Evolutionary conservation across 2,329 filamentous ascomycete species (phyloP).

Genomic region (Aspergillus sp.): DNA sequence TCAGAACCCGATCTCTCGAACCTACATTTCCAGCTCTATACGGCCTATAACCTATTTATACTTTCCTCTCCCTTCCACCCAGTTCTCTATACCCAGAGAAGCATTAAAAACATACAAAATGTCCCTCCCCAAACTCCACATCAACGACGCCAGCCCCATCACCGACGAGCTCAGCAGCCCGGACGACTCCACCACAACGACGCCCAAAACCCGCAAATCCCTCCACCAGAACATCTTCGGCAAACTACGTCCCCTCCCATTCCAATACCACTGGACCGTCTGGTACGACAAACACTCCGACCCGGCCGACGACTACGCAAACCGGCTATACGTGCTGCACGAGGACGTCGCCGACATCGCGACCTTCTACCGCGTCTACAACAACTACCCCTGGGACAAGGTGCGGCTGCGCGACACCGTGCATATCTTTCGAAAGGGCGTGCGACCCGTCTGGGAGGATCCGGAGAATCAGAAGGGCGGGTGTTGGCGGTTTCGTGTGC

Average conservation of each 20-base stretch:
- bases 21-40: not conserved
- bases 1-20: not conserved
- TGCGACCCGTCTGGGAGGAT: constrained; percentile 80
- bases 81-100: not conserved
- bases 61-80: not conserved
- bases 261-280: constrained; percentile 50
- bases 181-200: constrained; percentile 1
- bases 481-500: constrained; percentile 88
- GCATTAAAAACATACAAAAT: constrained; percentile 11
- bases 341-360: constrained; percentile 44
- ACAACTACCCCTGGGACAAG: constrained; percentile 74
- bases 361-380: constrained; percentile 74
- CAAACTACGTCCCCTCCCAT: constrained; percentile 46
- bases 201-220: constrained; percentile 30
- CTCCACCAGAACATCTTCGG: constrained; percentile 46
- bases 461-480: constrained; percentile 81
- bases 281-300: constrained; percentile 47
- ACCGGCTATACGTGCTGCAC: constrained; percentile 38
- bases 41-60: not conserved
- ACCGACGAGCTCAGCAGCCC: constrained; percentile 14
- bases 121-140: constrained; percentile 21
- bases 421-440: constrained; percentile 77
- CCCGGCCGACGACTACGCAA: constrained; percentile 28
- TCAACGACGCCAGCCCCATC: constrained; percentile 21
- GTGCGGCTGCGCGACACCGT: constrained; percentile 76